Evolutionary conservation across 306 rosid species (phyloP).

Genomic region (Prunus persica): DNA sequence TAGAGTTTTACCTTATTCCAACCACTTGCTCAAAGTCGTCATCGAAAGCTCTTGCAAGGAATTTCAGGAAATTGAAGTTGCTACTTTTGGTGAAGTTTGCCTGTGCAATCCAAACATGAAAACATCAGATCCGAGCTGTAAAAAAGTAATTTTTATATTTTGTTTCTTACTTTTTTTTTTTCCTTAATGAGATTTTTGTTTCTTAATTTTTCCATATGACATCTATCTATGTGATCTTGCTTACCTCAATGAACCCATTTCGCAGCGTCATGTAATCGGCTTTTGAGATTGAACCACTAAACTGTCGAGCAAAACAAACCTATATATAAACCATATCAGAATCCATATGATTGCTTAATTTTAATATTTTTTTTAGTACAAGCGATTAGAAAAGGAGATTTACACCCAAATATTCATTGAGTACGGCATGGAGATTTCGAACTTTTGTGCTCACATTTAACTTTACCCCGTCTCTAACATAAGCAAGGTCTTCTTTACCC

Average conservation of each 20-base stretch:
- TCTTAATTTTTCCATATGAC: too few relatives aligned
- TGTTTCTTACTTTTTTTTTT: too few relatives aligned
- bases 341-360: too few relatives aligned
- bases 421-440: too few relatives aligned
- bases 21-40: conserved; percentile 60
- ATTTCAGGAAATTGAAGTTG: conserved; percentile 56
- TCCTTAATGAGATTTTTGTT: too few relatives aligned
- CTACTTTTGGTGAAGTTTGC: conserved; percentile 47
- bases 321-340: neutral
- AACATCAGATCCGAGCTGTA: neutral
- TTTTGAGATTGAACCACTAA: conserved; percentile 53
- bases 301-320: conserved; percentile 59
- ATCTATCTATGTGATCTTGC: neutral
- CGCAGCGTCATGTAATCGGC: conserved; percentile 63
- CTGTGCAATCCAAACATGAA: conserved; percentile 27
- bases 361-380: too few relatives aligned
- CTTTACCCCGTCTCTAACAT: too few relatives aligned
- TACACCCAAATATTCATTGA: too few relatives aligned
- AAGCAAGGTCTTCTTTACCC: too few relatives aligned
- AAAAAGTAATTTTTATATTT: neutral
- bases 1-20: conserved; percentile 45
- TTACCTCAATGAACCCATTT: conserved; percentile 63
- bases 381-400: accelerated
- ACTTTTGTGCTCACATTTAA: accelerated
- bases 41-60: conserved; percentile 54